Base-by-base conservation (phyloP, 352 stramenopile species). In the Globisporangium iwayamae region DNA sequence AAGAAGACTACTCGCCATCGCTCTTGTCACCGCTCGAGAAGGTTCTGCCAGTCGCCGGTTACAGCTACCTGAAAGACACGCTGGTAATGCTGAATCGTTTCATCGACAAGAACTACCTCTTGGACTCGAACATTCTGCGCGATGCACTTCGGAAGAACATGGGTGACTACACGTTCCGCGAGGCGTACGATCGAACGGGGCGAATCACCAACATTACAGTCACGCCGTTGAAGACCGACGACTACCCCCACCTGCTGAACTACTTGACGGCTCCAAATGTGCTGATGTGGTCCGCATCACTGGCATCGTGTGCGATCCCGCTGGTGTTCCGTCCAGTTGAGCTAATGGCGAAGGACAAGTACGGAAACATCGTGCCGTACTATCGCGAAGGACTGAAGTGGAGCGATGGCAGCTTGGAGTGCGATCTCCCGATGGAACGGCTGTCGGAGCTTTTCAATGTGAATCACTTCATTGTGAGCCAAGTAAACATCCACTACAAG, bases 131-230 rank as follows among this genome's bases (percentile, higher is more conserved):
- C 25, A 81, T 84, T 9, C 67, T 95, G 25, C 77, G 78, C 14
- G 79, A 83, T 36, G 83, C 77, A 8, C 75, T 98, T 28, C 76
- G 91, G 50, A 80, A 76, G 51, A 93, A 96, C 75, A 95, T 99
- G 68, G 97, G 97, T n/a, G 89, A 98, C 71, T 98, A 98, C 71
- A 99, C 97, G 3, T 99, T 99, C 72, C 93, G 98, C 68, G 96
- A 98, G 65, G 97, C 97, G 0, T 99, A 99, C 72, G 96, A 99
- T 76, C 82, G 96, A 45, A 99, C 97, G 11, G 97, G 97, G 34
- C 83, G 97, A 22, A 99, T 99, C 76, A 91, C 99, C 56, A 99
- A 99, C 79, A 98, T 99, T 65, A 99, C 95, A 7, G 97, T 99
- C 11, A 98, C 94, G 6, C 96, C 96, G 25, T 76, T 89, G 54